Evolutionary conservation across 148 eudicot genomes (phyloP).

Genomic region (Chenopodium berlandieri): DNA sequence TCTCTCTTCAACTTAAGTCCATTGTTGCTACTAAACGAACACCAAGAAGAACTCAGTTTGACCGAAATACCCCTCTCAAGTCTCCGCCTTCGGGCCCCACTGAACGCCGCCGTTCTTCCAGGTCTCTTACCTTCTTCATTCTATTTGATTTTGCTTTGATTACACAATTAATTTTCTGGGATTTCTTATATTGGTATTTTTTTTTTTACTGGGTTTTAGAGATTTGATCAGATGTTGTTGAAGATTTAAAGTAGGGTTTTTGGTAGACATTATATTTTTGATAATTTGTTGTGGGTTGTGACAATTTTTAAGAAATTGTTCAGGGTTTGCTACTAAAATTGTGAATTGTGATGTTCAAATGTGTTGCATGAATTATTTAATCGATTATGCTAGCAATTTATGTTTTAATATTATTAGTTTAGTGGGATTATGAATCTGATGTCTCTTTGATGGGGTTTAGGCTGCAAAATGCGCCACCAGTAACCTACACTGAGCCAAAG

Average conservation of each 20-base stretch:
- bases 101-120: conserved; percentile 74
- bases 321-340: not conserved
- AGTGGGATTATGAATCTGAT: not conserved
- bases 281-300: too few relatives aligned
- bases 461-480: conserved; percentile 64
- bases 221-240: not conserved
- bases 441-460: conserved; percentile 30
- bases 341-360: not conserved
- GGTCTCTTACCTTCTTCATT: conserved; percentile 27
- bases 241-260: too few relatives aligned
- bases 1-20: conserved; percentile 66
- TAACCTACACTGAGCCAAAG: conserved; percentile 63
- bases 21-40: conserved; percentile 32
- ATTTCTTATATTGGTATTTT: not conserved
- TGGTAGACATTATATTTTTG: too few relatives aligned
- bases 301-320: not conserved
- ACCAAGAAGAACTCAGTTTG: conserved; percentile 18
- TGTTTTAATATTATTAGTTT: not conserved
- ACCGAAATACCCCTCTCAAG: conserved; percentile 30
- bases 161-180: not conserved
- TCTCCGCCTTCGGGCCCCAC: conserved; percentile 28
- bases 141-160: not conserved
- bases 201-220: not conserved
- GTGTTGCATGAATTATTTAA: not conserved
- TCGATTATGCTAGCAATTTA: not conserved